These are phyloP conservation scores for Pichia deserticola DNA, from an alignment of 805 yeast species.

Conservation along the genomic window DNA sequence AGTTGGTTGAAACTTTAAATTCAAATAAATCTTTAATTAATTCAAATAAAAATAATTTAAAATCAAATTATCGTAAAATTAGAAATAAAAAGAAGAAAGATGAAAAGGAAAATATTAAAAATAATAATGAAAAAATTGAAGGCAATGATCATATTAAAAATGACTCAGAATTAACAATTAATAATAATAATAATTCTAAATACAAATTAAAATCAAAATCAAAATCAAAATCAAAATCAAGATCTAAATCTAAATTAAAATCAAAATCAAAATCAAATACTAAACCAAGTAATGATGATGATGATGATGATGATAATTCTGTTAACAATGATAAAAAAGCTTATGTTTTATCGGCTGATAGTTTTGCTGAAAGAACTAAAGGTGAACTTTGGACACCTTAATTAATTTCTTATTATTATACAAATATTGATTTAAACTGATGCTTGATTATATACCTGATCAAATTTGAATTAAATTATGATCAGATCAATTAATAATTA, in stretches of 20 bases:
- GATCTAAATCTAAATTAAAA: too few relatives aligned
- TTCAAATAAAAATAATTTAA: too few relatives aligned
- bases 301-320: background rate
- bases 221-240: too few relatives aligned
- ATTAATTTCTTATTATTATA: background rate
- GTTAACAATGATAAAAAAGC: slow-evolving; percentile 27
- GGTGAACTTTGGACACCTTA: slow-evolving; percentile 57
- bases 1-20: background rate
- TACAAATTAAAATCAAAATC: too few relatives aligned
- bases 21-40: background rate
- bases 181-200: too few relatives aligned
- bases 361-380: slow-evolving; percentile 53
- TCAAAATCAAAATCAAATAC: background rate
- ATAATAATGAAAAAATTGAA: background rate
- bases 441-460: too few relatives aligned
- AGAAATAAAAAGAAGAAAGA: background rate
- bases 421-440: too few relatives aligned
- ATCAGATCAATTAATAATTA: too few relatives aligned
- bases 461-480: too few relatives aligned
- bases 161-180: too few relatives aligned
- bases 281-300: background rate
- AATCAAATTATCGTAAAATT: too few relatives aligned
- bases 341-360: slow-evolving; percentile 22
- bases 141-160: too few relatives aligned
- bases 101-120: background rate